Base-by-base conservation (phyloP, 1,284 basidiomycete genomes). In the Puccinia coronata region DNA sequence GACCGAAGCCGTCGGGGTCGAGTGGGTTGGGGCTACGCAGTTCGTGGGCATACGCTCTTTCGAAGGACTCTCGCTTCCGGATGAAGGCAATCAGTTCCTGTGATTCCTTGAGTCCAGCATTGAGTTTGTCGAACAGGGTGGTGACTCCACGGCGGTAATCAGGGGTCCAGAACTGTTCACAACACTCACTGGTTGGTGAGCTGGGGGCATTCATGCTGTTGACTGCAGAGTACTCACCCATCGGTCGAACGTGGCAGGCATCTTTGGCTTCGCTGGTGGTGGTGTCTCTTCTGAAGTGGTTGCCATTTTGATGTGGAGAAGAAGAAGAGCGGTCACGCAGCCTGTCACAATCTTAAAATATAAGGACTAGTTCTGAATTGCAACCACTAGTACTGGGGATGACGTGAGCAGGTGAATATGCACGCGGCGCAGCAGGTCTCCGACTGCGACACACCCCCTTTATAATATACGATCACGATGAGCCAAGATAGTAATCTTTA, bases 131-230 rank as follows among this genome's bases (percentile, higher is more conserved):
- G 36, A 80, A 80, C 6, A 80, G 55, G 51, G 41, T 59, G 11
- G 67, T 59, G 20, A 70, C 55, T 23, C 77, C 77, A 43, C 67
- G 65, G 53, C 77, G 77, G 47, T 80, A 80, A 39, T 80, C 77
- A 61, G 77, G 16, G 41, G 77, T 71, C 77, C 77, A 80, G 55
- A 80, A 80, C 77, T 80, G 43, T 25, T 28, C 34, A 63, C 14
- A 28, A 31, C 16, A 43, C 2, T n/a, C n/a, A n/a, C n/a, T n/a
- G n/a, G n/a, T n/a, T n/a, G n/a, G n/a, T 25, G 43, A 57, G 53
- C 8, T 14, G 11, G 18, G n/a, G n/a, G n/a, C n/a, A n/a, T n/a
- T n/a, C 11, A n/a, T n/a, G 11, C 51, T 16, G 51, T 36, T 6
- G 61, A 65, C 14, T 34, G 61, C 8, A 14, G 25, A 14, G 39